Conservation (phyloP, 306 rosid genomes). For the Cucurbita ficifolia region DNA sequence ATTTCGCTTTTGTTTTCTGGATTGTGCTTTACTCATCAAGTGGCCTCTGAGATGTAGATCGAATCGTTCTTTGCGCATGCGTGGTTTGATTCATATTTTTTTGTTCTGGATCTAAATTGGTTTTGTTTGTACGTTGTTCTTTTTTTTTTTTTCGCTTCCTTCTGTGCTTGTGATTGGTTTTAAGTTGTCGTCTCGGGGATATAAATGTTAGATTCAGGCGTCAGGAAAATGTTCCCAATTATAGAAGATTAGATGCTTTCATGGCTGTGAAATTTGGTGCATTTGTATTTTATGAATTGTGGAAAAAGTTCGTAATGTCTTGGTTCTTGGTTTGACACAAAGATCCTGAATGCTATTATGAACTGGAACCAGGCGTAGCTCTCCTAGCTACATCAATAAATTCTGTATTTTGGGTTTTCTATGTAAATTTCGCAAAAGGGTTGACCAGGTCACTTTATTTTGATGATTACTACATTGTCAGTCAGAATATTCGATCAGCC, state of each 20-base stretch:
- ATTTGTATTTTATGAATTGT: neutral
- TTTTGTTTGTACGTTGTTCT: neutral
- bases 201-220: neutral
- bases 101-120: neutral
- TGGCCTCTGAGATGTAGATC: constrained; percentile 24
- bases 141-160: neutral
- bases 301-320: neutral
- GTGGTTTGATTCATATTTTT: neutral
- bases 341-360: neutral
- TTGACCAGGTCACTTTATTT: neutral
- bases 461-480: neutral
- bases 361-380: neutral
- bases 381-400: neutral
- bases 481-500: neutral
- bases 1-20: neutral
- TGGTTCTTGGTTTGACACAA: neutral
- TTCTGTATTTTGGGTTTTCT: neutral
- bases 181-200: neutral
- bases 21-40: constrained; percentile 1
- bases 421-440: neutral
- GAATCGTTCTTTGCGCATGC: constrained; percentile 20
- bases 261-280: neutral
- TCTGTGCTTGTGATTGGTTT: neutral
- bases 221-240: neutral
- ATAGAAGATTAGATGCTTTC: neutral